phyloP scores from a whole-genome alignment of 192 early-diverging fungal species.

The Podila clonocystis region DNA sequence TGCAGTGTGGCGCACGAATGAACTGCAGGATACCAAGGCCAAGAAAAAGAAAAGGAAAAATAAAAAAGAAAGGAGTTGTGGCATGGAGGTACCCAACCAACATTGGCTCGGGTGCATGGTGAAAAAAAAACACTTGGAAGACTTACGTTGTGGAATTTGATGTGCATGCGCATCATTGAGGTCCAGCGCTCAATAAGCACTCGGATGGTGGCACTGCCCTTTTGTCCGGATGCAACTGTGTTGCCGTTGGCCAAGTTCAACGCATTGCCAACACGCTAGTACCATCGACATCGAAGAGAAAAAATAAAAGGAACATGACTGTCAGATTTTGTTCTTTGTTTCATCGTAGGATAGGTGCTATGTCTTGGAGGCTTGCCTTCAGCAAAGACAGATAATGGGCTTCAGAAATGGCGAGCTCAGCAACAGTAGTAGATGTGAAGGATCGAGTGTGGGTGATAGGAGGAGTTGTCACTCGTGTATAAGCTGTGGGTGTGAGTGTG shows the following conservation, averaged over 20 bases:
- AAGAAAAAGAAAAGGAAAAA: no score
- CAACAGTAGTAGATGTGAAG: conserved; percentile 17
- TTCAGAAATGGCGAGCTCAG: conserved; percentile 36
- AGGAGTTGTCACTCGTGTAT: not conserved
- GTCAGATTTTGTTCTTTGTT: no score
- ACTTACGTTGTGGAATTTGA: conserved; percentile 49
- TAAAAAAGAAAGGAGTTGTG: no score
- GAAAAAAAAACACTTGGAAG: not conserved
- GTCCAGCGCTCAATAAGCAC: conserved; percentile 47
- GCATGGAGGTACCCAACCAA: no score
- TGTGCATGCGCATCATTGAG: conserved; percentile 36
- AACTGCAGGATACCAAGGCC: no score
- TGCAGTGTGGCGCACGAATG: no score
- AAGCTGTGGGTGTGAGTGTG: not conserved
- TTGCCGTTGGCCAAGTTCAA: conserved; percentile 29
- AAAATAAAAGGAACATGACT: no score
- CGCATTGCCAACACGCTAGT: conserved; percentile 44
- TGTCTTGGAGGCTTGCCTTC: conserved; percentile 14
- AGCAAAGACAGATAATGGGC: conserved; percentile 44
- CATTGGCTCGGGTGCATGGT: not conserved
- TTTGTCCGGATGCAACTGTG: conserved; percentile 17
- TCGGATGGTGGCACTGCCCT: conserved; percentile 28
- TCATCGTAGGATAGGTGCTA: no score
- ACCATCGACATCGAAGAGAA: no score
- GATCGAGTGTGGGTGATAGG: not conserved